Base-by-base conservation (phyloP, 352 stramenopile genomes). In the Globisporangium emineosum region DNA sequence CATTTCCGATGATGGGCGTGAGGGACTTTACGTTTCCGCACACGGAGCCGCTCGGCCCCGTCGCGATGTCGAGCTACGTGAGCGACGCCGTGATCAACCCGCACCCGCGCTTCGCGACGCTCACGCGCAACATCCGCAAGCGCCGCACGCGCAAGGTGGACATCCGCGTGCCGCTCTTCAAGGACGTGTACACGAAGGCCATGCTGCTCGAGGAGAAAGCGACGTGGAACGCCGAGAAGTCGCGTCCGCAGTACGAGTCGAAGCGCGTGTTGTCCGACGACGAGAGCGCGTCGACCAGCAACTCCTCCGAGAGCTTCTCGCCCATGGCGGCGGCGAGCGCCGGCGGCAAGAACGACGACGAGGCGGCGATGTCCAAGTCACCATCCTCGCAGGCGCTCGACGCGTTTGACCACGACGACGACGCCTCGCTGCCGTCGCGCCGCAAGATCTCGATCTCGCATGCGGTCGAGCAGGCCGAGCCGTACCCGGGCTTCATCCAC, bases 71-170 rank as follows among this genome's bases (percentile, higher is more conserved):
- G 59, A 86, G 97, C 60, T 99, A 99, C 69, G 86, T 99, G 60
- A 96, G 97, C 51, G 98, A 99, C 76, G 81, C 72, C 15, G 93
- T 99, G 33, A 99, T 99, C 71, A 99, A 99, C 78, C 97, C 97
- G 55, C 98, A 99, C 79, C 98, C 98, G 62, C 87, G 98, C 4
- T 99, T 99, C 73, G 85, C 94, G 45, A 98, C 98, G 17, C 79
- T 99, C 32, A 99, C 96, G 64, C 85, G 90, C 47, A 99, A 99
- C 83, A 99, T 99, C 75, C 91, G 98, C 62, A 89, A 98, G 71
- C 92, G 98, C 65, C 83, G 86, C 37, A 91, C 77, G 7, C 72
- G 86, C 52, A 92, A 92, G 56, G 85, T 96, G 37, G 86, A 96
- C 70, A 96, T 96, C 62, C 86, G 88, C 57, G 88, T 96, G 29